Evolutionary conservation across 495 filamentous ascomycete species (phyloP).

Genomic region (Hypomontagnella submonticulosa): DNA sequence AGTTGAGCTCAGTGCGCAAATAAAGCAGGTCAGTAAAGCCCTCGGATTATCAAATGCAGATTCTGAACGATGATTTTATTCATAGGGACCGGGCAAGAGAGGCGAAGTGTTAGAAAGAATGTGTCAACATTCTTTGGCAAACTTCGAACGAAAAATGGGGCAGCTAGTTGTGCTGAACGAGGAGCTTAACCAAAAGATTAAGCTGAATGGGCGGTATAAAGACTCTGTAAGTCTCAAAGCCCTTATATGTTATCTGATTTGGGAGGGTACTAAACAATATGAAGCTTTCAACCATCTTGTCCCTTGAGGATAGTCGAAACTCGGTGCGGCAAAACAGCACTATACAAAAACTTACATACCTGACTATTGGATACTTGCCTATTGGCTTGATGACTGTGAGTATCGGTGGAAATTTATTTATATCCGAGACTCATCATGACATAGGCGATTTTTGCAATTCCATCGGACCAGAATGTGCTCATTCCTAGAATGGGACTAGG

Average conservation of each 20-base stretch:
- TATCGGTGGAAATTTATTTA: neutral
- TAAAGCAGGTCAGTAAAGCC: neutral
- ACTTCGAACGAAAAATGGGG: conserved; percentile 34
- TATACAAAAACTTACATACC: conserved; percentile 40
- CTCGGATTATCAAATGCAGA: neutral
- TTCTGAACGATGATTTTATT: neutral
- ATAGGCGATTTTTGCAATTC: conserved; percentile 19
- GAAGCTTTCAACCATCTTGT: conserved; percentile 24
- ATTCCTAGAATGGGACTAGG: conserved; percentile 19
- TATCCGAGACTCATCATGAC: neutral
- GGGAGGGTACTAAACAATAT: conserved; percentile 2
- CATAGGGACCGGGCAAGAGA: conserved; percentile 24
- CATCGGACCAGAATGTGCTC: conserved; percentile 21
- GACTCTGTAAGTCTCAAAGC: conserved; percentile 33
- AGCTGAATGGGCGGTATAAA: conserved; percentile 29
- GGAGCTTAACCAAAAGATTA: conserved; percentile 27
- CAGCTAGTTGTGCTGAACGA: conserved; percentile 27
- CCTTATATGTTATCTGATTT: neutral
- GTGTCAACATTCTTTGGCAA: conserved; percentile 31
- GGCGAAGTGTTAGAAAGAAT: conserved; percentile 21
- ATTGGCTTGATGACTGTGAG: conserved; percentile 34
- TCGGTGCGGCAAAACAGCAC: conserved; percentile 41
- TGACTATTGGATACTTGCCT: conserved; percentile 45
- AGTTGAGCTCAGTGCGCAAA: conserved; percentile 11
- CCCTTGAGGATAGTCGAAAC: conserved; percentile 29